A percentile compares a stretch with the other conserved stretches of the same genome.
Conservation (phyloP, 306 rosid species). For the Pterocarpus macrocarpus region DNA sequence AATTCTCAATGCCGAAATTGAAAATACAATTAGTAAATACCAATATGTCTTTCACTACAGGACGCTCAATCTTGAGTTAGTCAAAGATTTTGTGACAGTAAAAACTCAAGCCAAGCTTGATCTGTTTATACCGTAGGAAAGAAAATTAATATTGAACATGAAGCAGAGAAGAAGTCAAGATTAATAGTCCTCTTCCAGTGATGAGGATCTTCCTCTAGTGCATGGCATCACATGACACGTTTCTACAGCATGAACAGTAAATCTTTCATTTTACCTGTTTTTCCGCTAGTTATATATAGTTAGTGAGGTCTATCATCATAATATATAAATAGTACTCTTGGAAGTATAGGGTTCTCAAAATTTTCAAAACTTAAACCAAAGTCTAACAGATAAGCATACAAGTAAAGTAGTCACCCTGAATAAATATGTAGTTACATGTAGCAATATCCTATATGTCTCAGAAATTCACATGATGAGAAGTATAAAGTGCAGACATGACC, state of each 20-base stretch:
- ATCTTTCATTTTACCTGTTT: background rate
- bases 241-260: conserved; percentile 21
- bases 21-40: background rate
- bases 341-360: conserved; percentile 2
- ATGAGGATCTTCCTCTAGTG: conserved; percentile 1
- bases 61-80: background rate
- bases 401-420: background rate
- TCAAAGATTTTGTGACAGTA: background rate
- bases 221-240: conserved; percentile 15
- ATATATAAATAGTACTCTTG: too few species aligned
- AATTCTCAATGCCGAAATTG: background rate
- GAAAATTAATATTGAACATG: background rate
- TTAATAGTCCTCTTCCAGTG: background rate
- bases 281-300: too few species aligned
- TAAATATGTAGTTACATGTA: conserved; percentile 8
- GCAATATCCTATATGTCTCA: conserved; percentile 4
- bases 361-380: conserved; percentile 34
- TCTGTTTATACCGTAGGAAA: background rate
- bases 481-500: background rate
- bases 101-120: background rate
- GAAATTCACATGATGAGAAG: background rate
- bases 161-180: background rate
- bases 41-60: background rate
- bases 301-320: too few species aligned
- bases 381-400: conserved; percentile 12